Percentiles rank a stretch among this genome's conserved stretches.
Conservation (phyloP, 2,329 filamentous ascomycete genomes). For the Grosmannia penicillata region DNA sequence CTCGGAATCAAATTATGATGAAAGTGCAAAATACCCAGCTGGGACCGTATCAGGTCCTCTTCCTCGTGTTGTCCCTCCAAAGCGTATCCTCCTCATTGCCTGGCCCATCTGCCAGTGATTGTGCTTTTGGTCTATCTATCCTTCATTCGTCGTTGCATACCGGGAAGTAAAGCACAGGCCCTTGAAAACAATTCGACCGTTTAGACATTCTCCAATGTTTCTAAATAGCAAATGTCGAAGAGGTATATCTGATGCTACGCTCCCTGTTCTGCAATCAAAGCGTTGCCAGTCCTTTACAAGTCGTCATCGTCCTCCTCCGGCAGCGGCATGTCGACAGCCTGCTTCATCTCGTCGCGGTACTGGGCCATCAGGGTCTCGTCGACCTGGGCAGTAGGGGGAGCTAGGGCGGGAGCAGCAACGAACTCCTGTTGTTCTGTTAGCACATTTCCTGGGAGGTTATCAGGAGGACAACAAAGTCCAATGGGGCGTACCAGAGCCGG, state of each 20-base stretch:
- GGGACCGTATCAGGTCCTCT: background rate
- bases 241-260: background rate
- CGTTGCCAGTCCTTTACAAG: slow-evolving; percentile 27
- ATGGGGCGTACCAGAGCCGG: slow-evolving; percentile 59
- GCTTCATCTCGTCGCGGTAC: slow-evolving; percentile 81
- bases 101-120: no score
- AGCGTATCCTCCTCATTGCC: background rate
- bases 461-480: no score
- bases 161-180: background rate
- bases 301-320: slow-evolving; percentile 79
- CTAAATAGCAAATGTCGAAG: slow-evolving; percentile 1
- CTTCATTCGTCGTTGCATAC: slow-evolving; percentile 4
- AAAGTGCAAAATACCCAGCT: slow-evolving; percentile 1
- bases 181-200: background rate
- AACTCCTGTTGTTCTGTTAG: slow-evolving; percentile 55
- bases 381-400: slow-evolving; percentile 82
- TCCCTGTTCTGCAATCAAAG: background rate
- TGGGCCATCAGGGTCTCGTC: slow-evolving; percentile 67
- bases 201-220: background rate
- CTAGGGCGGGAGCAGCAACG: slow-evolving; percentile 86
- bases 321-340: slow-evolving; percentile 68
- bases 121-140: slow-evolving; percentile 9
- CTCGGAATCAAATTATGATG: slow-evolving; percentile 2
- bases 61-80: background rate
- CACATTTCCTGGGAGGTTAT: no score